These are phyloP conservation scores for Neurospora sp. DNA, from an alignment of 495 filamentous ascomycete species.

Conservation along the genomic window DNA sequence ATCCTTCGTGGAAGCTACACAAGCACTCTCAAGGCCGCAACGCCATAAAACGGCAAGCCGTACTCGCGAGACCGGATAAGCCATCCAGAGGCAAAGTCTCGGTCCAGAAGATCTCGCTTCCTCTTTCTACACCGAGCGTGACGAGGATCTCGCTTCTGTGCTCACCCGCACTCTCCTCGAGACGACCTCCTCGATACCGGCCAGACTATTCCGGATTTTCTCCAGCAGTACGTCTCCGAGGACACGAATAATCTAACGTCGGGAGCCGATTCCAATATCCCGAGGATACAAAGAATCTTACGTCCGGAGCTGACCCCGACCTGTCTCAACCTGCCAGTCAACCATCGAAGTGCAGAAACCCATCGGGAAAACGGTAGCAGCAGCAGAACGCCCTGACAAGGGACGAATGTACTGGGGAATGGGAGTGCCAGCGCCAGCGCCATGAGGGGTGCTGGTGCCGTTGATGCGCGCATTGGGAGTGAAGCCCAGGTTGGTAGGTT, in stretches of 20 bases:
- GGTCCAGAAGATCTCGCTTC: background rate
- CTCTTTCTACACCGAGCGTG: background rate
- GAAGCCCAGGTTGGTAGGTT: constrained; percentile 8
- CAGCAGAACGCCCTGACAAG: too few relatives aligned
- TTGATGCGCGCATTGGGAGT: constrained; percentile 20
- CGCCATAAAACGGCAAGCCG: background rate
- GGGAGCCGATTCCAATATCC: too few relatives aligned
- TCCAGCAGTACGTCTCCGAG: background rate
- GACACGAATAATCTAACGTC: background rate
- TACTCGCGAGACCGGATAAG: background rate
- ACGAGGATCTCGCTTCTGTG: background rate
- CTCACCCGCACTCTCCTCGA: background rate
- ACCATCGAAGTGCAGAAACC: too few relatives aligned
- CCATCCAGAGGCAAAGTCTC: background rate
- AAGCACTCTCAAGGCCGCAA: background rate
- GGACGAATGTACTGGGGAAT: constrained; percentile 5
- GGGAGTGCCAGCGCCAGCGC: constrained; percentile 12
- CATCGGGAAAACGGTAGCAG: too few relatives aligned
- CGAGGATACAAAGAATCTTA: background rate
- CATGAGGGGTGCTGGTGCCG: constrained; percentile 13
- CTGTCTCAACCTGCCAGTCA: too few relatives aligned
- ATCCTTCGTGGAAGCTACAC: background rate
- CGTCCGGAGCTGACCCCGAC: background rate
- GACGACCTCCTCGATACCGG: background rate
- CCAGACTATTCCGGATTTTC: background rate